phyloP scores from a whole-genome alignment of 768 basidiomycete genomes.

The Boletus tylopilopsis region DNA sequence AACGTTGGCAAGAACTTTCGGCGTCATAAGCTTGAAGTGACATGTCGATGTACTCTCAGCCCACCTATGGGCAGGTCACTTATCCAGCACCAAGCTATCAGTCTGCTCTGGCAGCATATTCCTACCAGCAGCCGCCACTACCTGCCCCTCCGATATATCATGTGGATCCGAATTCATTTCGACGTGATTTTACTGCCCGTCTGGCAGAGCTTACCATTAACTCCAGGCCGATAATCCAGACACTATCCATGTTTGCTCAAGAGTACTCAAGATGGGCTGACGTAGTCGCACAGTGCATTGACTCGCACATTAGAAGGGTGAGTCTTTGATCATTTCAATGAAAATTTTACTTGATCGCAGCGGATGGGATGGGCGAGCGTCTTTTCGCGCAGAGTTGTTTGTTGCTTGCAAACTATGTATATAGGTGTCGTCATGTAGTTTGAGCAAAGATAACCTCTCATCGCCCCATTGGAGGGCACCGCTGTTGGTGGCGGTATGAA shows the following conservation, averaged over 20 bases:
- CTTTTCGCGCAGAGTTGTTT: slow-evolving; percentile 19
- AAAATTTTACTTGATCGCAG: slow-evolving; percentile 23
- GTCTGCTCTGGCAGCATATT: slow-evolving; percentile 40
- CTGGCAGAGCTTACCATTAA: slow-evolving; percentile 87
- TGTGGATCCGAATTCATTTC: slow-evolving; percentile 68
- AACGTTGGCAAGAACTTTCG: slow-evolving; percentile 29
- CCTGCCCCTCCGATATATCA: slow-evolving; percentile 41
- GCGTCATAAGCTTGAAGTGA: slow-evolving; percentile 38
- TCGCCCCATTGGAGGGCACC: slow-evolving; percentile 31
- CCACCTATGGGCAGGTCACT: slow-evolving; percentile 52
- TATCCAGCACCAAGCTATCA: slow-evolving; percentile 49
- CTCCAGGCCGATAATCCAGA: slow-evolving; percentile 92
- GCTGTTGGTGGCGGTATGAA: slow-evolving; percentile 32
- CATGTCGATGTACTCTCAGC: slow-evolving; percentile 66
- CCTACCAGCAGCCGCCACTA: slow-evolving; percentile 46
- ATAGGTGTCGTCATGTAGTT: slow-evolving; percentile 40
- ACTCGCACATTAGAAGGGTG: slow-evolving; percentile 85
- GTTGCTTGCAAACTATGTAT: slow-evolving; percentile 40
- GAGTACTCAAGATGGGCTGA: slow-evolving; percentile 76
- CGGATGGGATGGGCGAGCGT: slow-evolving; percentile 27
- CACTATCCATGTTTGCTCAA: slow-evolving; percentile 87
- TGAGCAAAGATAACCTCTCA: slow-evolving; percentile 40
- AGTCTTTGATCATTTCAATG: slow-evolving; percentile 42
- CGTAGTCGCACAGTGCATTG: slow-evolving; percentile 77
- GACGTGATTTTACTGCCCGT: slow-evolving; percentile 71